Evolutionary conservation across 106 monocot genomes (phyloP).

Genomic region (Dendrobium chrysotoxum): DNA sequence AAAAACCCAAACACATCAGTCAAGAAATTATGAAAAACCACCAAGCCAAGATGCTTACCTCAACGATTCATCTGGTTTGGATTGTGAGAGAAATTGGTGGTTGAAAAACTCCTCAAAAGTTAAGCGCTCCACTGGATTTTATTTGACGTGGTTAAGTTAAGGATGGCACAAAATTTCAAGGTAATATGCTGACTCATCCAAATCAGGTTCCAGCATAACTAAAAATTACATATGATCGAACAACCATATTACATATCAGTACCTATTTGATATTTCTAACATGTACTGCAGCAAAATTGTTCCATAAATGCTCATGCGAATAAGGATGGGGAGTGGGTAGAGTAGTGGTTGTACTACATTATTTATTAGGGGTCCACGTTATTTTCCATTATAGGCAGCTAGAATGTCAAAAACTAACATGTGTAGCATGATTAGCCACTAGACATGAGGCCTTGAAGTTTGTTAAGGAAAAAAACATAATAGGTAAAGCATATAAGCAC

Average conservation of each 20-base stretch:
- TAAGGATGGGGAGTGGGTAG: background rate
- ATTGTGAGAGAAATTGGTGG: conserved; percentile 69
- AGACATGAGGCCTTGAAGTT: background rate
- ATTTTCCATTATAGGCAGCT: background rate
- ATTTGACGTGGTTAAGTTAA: conserved; percentile 6
- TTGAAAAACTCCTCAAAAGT: conserved; percentile 94
- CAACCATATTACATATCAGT: conserved; percentile 1
- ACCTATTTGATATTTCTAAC: background rate
- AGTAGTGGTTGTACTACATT: background rate
- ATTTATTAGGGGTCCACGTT: background rate
- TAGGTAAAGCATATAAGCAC: background rate
- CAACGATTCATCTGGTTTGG: conserved; percentile 21
- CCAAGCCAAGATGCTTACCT: conserved; percentile 33
- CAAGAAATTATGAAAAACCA: background rate
- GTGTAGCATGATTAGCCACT: background rate
- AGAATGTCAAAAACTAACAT: background rate
- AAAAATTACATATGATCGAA: background rate
- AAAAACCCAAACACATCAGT: background rate
- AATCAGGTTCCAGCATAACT: conserved; percentile 2
- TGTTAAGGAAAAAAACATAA: background rate
- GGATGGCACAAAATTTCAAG: background rate
- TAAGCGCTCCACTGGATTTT: conserved; percentile 71
- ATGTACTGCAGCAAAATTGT: background rate
- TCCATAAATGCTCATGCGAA: background rate
- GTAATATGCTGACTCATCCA: conserved; percentile 6